phyloP scores from a whole-genome alignment of 805 yeast genomes.

The Candida rishiriensis region DNA sequence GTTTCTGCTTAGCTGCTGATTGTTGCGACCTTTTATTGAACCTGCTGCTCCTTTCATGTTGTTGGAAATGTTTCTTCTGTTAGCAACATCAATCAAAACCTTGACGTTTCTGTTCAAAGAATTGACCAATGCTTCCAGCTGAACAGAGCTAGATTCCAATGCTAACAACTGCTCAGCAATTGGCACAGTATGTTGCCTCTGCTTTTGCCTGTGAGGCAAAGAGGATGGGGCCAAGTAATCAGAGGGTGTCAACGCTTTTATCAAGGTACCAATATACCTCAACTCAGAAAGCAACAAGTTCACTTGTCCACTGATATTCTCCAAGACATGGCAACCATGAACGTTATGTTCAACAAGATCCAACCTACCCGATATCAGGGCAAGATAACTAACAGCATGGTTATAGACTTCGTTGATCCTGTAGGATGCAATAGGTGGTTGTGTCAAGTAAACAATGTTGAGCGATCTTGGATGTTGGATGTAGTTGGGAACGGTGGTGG shows the following conservation, averaged over 20 bases:
- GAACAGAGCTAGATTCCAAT: constrained; percentile 40
- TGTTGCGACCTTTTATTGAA: constrained; percentile 18
- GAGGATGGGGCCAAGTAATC: constrained; percentile 27
- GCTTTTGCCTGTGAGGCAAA: constrained; percentile 1
- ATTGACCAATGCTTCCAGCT: constrained; percentile 53
- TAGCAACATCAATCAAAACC: constrained; percentile 41
- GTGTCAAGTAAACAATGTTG: constrained; percentile 39
- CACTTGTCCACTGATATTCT: constrained; percentile 63
- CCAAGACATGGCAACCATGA: constrained; percentile 63
- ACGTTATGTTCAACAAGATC: constrained; percentile 74
- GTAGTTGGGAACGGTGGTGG: too few species aligned
- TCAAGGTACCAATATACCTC: constrained; percentile 21
- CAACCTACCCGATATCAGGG: constrained; percentile 67
- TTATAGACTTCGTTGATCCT: constrained; percentile 63
- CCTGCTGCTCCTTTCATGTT: constrained; percentile 5
- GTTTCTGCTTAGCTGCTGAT: background rate
- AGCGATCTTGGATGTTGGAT: constrained; percentile 3
- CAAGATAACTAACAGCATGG: constrained; percentile 55
- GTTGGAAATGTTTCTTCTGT: constrained; percentile 13
- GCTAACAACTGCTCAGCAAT: constrained; percentile 43
- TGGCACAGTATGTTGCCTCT: constrained; percentile 11
- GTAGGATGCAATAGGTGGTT: constrained; percentile 58
- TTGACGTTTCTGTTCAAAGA: constrained; percentile 64
- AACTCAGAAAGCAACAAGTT: constrained; percentile 61
- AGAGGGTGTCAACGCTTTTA: constrained; percentile 19